Evolutionary conservation across 257 asterid species (phyloP), one percentile per base, ranked within the genome.

Genomic region (Leptodermis oblonga): DNA sequence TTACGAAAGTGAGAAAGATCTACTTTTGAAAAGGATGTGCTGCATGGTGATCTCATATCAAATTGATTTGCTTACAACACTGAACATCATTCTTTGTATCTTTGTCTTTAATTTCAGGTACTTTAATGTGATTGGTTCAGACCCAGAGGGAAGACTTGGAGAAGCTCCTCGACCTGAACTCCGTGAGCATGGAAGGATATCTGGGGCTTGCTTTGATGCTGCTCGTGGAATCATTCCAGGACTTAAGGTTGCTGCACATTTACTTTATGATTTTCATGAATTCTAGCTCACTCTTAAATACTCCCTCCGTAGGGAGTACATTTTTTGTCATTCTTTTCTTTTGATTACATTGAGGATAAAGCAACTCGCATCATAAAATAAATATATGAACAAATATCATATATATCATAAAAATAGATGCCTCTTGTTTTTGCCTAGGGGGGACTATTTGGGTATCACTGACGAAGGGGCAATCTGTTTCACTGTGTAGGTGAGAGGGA

Each of bases 161-260:
- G 97, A 91, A 88, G 96, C 97, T 78, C 97, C 97, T 73, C 89
- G 84, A 5, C 95, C 97, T 4, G 97, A 91, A 76, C 82, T 91
- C 20, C 95, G 96, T 6, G 96, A 91, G 68, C 97, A 91, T 73
- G 97, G 97, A 56, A 81, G 97, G 39, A 91, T 91, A 67, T 91
- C 97, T 7, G 97, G 97, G 41, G 97, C 97, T 68, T 91, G 97
- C 76, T 91, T 88, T 58, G 96, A 91, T 74, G 96, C 97, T 65
- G 97, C 97, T 73, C 95, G 96, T 67, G 96, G 95, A 70, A 84
- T 91, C 81, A 84, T 80, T 68, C 84, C 90, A 36, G 97, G 90
- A 49, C 95, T 91, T 20, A 88, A 88, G 96, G 97, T 90, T 45
- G 17, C 63, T 73, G 43, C 71, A 28, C 59, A 18, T 52, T 31